phyloP scores from a whole-genome alignment of 345 rosid genomes.

The Gossypium bickii region DNA sequence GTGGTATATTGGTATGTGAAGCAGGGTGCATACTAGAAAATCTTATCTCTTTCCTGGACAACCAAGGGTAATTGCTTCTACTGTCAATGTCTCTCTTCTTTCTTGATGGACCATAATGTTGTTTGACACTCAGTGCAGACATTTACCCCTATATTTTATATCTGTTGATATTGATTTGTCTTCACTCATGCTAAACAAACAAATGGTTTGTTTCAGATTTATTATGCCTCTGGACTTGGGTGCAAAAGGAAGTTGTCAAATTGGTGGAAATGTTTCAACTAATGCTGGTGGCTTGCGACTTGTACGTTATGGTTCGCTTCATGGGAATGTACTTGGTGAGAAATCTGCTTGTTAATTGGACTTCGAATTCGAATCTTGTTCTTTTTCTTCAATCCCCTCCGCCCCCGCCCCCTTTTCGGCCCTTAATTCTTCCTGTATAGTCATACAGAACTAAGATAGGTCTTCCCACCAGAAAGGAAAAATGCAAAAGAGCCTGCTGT shows the following conservation, averaged over 20 bases:
- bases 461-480: background rate
- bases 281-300: slow-evolving; percentile 99
- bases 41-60: slow-evolving; percentile 68
- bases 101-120: background rate
- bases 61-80: slow-evolving; percentile 55
- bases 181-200: slow-evolving; percentile 26
- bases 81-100: slow-evolving; percentile 4
- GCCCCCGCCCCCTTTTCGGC: background rate
- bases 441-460: background rate
- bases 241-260: slow-evolving; percentile 99
- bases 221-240: slow-evolving; percentile 99
- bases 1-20: slow-evolving; percentile 89
- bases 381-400: slow-evolving; percentile 7
- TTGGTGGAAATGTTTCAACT: slow-evolving; percentile 98
- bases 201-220: slow-evolving; percentile 72
- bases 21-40: slow-evolving; percentile 98
- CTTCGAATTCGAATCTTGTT: slow-evolving; percentile 3
- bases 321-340: slow-evolving; percentile 85
- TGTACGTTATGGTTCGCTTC: slow-evolving; percentile 93
- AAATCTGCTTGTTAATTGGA: slow-evolving; percentile 6
- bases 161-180: slow-evolving; percentile 15
- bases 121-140: background rate
- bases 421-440: background rate
- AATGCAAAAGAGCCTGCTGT: background rate
- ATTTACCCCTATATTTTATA: background rate